phyloP scores from a whole-genome alignment of 257 asterid species.

The Osmanthus fragrans region DNA sequence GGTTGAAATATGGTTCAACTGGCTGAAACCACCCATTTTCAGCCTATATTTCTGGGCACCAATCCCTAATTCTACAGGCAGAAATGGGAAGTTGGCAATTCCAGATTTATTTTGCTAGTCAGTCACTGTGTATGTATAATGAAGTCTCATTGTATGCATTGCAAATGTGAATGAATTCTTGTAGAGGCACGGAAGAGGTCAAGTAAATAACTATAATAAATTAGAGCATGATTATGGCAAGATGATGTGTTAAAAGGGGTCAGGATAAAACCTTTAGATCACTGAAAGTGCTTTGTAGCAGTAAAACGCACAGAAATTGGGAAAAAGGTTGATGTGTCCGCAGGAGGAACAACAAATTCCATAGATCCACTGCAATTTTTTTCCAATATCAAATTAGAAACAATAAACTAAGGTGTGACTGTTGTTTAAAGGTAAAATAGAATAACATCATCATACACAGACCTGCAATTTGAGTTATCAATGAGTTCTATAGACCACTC shows the following conservation, averaged over 20 bases:
- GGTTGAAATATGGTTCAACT: neutral
- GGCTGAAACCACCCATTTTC: neutral
- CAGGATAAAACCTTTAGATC: conserved; percentile 49
- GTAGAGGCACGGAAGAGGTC: neutral
- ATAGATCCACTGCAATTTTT: conserved; percentile 56
- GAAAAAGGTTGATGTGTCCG: conserved; percentile 53
- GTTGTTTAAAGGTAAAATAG: neutral
- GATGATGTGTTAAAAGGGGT: neutral
- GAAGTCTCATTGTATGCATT: neutral
- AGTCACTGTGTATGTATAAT: neutral
- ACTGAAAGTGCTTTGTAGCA: conserved; percentile 58
- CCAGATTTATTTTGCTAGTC: neutral
- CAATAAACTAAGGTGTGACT: conserved; percentile 1
- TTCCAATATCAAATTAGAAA: conserved; percentile 30
- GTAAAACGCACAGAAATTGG: conserved; percentile 61
- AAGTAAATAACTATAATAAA: neutral
- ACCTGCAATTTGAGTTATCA: conserved; percentile 73
- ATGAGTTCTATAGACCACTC: conserved; percentile 65
- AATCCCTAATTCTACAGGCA: neutral
- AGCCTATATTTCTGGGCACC: neutral
- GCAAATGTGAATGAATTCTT: neutral
- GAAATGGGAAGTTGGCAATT: neutral
- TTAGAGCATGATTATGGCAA: neutral
- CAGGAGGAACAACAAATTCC: conserved; percentile 66
- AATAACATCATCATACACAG: conserved; percentile 10